A percentile compares a stretch with the other conserved stretches of the same genome.
These are phyloP conservation scores for Aspergillus vadensis DNA, from an alignment of 2,329 filamentous ascomycete genomes.

Conservation along the genomic window DNA sequence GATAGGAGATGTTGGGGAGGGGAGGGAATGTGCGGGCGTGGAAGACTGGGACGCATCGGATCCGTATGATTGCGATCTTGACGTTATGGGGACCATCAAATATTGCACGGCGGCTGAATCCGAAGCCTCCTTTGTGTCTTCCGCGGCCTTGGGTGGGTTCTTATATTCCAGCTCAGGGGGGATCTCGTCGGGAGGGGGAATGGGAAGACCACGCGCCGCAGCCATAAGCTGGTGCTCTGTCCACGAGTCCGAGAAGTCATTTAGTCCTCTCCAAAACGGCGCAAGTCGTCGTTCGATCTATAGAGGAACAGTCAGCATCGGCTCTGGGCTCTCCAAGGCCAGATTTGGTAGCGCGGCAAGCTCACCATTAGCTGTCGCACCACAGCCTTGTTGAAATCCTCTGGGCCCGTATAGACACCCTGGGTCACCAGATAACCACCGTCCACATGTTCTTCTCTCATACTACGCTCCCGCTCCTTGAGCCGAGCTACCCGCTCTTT, in stretches of 20 bases:
- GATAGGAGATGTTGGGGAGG: constrained; percentile 59
- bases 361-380: constrained; percentile 87
- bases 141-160: constrained; percentile 52
- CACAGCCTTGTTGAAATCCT: constrained; percentile 88
- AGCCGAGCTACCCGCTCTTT: constrained; percentile 73
- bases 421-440: constrained; percentile 93
- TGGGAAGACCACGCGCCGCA: constrained; percentile 77
- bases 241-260: constrained; percentile 87
- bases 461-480: constrained; percentile 86
- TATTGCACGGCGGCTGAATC: constrained; percentile 64
- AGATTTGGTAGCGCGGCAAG: not conserved
- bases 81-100: constrained; percentile 76
- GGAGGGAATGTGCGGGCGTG: constrained; percentile 62
- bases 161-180: constrained; percentile 66
- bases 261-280: constrained; percentile 91
- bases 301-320: constrained; percentile 22
- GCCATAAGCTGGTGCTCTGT: constrained; percentile 94
- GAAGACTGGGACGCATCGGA: constrained; percentile 71
- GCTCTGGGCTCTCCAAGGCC: not conserved
- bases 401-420: constrained; percentile 85
- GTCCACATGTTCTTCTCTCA: constrained; percentile 89
- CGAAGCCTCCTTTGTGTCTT: constrained; percentile 51
- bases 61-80: constrained; percentile 74
- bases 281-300: constrained; percentile 91
- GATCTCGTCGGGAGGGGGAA: constrained; percentile 81